Evolutionary conservation across 2,329 filamentous ascomycete species (phyloP), one percentile per base, ranked within the genome.

Genomic region (Sordariomycetes sp.): DNA sequence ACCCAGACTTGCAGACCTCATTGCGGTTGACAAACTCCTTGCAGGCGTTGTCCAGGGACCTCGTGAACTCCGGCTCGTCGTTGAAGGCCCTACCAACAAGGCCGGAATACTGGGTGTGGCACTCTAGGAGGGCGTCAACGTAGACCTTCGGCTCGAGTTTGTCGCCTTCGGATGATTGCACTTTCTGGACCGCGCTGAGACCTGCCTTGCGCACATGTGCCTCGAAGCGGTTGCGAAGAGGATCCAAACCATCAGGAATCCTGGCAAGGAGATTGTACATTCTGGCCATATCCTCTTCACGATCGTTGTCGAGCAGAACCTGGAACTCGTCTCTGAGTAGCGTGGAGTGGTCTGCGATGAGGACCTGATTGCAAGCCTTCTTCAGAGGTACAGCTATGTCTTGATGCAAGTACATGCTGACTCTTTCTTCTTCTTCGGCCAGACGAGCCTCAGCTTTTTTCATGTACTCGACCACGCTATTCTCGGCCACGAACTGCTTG

Each of bases 401-500:
- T 23, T 79, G 76, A 50, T 96, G 86, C 30, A 98, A 70, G 52
- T 94, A 98, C 52, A 96, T 77, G 44, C 79, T 79, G 8, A 98
- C 92, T 18, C 92, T 85, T 53, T 90, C 86, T 62, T 94, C 92
- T 59, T 98, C 92, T 59, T 98, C 92, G 7, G 86, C 77, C 40
- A 98, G 63, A 21, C 92, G 80, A 27, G 77, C 63, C 61, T 96
- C 90, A 1, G 92, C 93, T 72, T 98, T 98, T 70, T 96, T 96
- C 92, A 98, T 96, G 63, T 96, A 98, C 54, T 98, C 92, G 21
- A 98, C 88, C 4, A 98, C 87, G 42, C 84, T 94, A 56, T 98
- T 98, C 58, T 96, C 90, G 9, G 87, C 85, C 21, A 98, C 78
- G 53, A 98, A 98, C 42, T 87, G 82, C 48, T 86, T 86, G 15